Evolutionary conservation across 140 eudicot species (phyloP).

Genomic region (Senecio squalidus): DNA sequence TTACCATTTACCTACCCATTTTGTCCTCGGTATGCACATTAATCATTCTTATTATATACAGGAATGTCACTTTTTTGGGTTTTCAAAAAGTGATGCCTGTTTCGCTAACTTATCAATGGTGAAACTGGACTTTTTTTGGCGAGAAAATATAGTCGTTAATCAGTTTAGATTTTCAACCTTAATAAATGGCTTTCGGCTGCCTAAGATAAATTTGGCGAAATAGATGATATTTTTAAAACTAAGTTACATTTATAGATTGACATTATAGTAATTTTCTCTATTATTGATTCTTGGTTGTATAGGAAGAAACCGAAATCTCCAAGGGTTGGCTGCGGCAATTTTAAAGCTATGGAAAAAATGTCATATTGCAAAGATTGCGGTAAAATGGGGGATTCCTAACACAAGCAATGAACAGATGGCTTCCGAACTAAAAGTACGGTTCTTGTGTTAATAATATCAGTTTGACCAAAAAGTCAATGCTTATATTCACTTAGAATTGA

Average conservation of each 20-base stretch:
- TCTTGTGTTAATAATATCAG: not conserved
- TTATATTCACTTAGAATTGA: conserved; percentile 6
- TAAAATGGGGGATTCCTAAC: conserved; percentile 89
- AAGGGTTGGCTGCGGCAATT: conserved; percentile 91
- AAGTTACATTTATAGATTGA: no score
- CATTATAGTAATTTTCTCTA: no score
- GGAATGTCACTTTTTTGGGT: no score
- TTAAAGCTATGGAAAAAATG: conserved; percentile 87
- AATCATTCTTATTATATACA: not conserved
- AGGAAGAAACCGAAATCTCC: conserved; percentile 95
- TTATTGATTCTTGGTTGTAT: not conserved
- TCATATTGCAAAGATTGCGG: conserved; percentile 82
- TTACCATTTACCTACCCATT: conserved; percentile 81
- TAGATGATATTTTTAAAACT: no score
- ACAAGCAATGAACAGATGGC: conserved; percentile 95
- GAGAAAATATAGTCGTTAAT: no score
- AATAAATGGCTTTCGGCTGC: no score
- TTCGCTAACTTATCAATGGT: no score
- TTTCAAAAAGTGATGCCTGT: no score
- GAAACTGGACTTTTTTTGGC: no score
- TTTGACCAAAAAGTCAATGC: conserved; percentile 16
- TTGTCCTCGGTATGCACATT: conserved; percentile 68
- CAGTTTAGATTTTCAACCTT: no score
- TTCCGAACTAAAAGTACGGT: conserved; percentile 75
- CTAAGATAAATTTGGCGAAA: no score